Evolutionary conservation across 1,139 yeast genomes (phyloP), one percentile per base, ranked within the genome.

Genomic region (Geotrichum cucujoidarum): DNA sequence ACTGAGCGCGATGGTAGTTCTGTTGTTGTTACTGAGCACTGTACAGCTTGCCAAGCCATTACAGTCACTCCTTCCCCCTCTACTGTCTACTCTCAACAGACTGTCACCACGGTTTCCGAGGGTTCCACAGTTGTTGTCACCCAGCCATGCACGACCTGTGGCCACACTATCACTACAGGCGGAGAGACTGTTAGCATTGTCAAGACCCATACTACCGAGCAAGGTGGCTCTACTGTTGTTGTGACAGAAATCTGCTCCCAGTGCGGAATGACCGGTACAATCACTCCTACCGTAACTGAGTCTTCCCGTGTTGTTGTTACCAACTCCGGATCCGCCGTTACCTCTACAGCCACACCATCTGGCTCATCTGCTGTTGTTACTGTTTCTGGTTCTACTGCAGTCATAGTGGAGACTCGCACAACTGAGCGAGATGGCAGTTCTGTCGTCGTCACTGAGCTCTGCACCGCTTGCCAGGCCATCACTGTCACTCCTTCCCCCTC

Each of bases 131-230:
- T 45, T 16, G 30, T 37, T 16, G 34, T 33, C 22, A 45, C 48
- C 29, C 37, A 34, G 20, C n/a, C 24, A 11, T 45, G 48, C 25
- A 40, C 37, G 10, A 32, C 43, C 16, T 45, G 48, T 18, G 30
- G 32, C n/a, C 27, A 22, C 16, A 45, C 48, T 33, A 40, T 45
- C 13, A 39, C 43, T 8, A 36, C 40, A 22, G 14, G 40, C 6
- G 35, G 44, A 34, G 29, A 17, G 21, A 40, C 43, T 14, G 34
- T 39, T 13, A 25, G 17, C 11, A 32, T 29, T 27, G 37, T 33
- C 10, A 17, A 41, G 18, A 41, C 42, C n/a, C 16, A 18, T 7
- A 32, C 31, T 2, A 43, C 47, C 14, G 42, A 21, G 29, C 32
- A 30, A 16, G 42, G 21, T 21, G 47, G 47, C 4, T n/a, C 25